phyloP scores from a whole-genome alignment of 2,329 filamentous ascomycete genomes.

The Aspergillus unguis region DNA sequence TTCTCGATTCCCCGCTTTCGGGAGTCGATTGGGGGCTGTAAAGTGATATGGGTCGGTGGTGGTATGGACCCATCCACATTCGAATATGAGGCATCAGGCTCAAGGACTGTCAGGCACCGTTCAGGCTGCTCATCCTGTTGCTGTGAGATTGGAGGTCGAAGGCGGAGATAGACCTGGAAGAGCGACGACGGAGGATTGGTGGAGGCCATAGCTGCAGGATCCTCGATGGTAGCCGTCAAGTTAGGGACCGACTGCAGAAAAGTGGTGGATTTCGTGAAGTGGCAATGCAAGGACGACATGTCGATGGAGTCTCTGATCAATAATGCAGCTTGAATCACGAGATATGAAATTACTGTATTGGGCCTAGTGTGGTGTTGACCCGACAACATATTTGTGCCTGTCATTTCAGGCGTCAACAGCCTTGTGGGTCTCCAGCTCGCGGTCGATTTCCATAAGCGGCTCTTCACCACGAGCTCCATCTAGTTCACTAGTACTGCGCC shows the following conservation, averaged over 20 bases:
- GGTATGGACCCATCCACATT: conserved; percentile 29
- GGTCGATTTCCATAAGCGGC: neutral
- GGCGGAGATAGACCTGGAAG: conserved; percentile 87
- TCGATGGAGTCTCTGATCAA: neutral
- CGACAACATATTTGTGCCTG: conserved; percentile 17
- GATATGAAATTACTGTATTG: conserved; percentile 11
- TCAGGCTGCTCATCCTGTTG: conserved; percentile 46
- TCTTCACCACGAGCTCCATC: neutral
- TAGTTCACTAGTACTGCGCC: too few relatives aligned
- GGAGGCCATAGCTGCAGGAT: conserved; percentile 35
- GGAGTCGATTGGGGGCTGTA: conserved; percentile 77
- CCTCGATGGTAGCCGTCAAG: conserved; percentile 2
- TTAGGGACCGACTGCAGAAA: conserved; percentile 1
- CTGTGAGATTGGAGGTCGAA: conserved; percentile 62
- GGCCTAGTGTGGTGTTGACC: conserved; percentile 16
- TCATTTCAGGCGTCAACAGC: conserved; percentile 6
- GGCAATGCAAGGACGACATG: conserved; percentile 8
- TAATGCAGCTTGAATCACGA: conserved; percentile 12
- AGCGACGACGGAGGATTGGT: conserved; percentile 58
- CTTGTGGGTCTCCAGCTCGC: neutral
- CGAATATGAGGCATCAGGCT: conserved; percentile 34
- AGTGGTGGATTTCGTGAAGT: conserved; percentile 1
- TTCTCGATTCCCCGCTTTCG: conserved; percentile 85
- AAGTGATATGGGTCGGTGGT: conserved; percentile 64
- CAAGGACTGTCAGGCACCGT: conserved; percentile 76